Percentiles rank a stretch among this genome's conserved stretches.
phyloP scores from a whole-genome alignment of 352 stramenopile genomes.

The Pythium rhizo-oryzae region DNA sequence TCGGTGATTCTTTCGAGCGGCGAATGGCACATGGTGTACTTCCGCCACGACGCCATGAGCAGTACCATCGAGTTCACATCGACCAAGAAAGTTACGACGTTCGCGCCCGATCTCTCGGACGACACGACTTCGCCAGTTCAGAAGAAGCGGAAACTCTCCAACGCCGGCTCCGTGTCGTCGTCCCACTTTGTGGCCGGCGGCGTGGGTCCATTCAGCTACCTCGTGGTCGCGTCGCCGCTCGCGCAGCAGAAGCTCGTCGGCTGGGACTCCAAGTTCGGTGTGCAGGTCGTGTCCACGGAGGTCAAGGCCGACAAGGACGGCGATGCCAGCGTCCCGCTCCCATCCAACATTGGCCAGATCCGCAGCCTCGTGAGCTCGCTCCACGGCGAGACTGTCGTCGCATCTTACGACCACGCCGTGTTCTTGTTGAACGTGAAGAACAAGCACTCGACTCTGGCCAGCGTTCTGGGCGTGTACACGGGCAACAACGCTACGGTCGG shows the following conservation, averaged over 20 bases:
- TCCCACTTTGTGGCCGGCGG: conserved; percentile 38
- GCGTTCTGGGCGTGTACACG: conserved; percentile 57
- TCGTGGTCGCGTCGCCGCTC: conserved; percentile 49
- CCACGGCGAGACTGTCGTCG: conserved; percentile 63
- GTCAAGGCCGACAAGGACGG: conserved; percentile 40
- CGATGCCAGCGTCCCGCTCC: conserved; percentile 22
- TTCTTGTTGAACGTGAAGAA: conserved; percentile 72
- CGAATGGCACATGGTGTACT: conserved; percentile 54
- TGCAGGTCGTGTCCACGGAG: conserved; percentile 57
- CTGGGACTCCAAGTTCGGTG: conserved; percentile 80
- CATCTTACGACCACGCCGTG: conserved; percentile 59
- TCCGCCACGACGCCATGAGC: conserved; percentile 52
- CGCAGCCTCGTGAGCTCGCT: conserved; percentile 53
- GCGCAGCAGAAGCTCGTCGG: conserved; percentile 45
- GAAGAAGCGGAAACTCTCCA: conserved; percentile 73
- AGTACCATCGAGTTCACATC: conserved; percentile 44
- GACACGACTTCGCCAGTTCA: conserved; percentile 29
- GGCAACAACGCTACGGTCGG: neutral
- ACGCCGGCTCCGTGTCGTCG: conserved; percentile 23
- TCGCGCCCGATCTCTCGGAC: conserved; percentile 28
- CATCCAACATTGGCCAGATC: conserved; percentile 41
- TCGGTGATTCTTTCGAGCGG: conserved; percentile 63
- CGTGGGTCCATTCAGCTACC: conserved; percentile 59
- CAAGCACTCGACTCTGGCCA: conserved; percentile 73
- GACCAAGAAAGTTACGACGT: conserved; percentile 45